Base-by-base conservation (phyloP, 495 filamentous ascomycete genomes). In the Podospora anserina region DNA sequence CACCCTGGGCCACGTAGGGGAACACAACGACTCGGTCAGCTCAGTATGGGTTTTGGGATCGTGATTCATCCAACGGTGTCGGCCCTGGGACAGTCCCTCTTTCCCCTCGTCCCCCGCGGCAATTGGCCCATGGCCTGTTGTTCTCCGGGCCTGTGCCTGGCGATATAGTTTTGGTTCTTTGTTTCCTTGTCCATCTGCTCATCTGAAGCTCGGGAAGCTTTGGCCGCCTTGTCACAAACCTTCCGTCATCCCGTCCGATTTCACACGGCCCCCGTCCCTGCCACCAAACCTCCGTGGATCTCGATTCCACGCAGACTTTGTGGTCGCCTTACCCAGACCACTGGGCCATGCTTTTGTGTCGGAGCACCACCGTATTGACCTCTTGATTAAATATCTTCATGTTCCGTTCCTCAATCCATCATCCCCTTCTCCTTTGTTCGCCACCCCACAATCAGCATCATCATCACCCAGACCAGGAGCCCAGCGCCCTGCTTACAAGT, bases 211-310 rank as follows among this genome's bases (percentile, higher is more conserved):
- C 61, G 28, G 61, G 30, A 63, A 63, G 61, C 61, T 63, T 63
- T 28, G 61, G 61, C 61, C 61, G 32, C 34, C 30, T 63, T 63
- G 28, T 63, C 61, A 32, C 32, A 16, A 63, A 13, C n/a, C 61
- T 63, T 63, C 32, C 61, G 61, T 63, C 61, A 63, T 63, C 61
- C 61, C 32, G 61, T 49, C 20, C 61, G 18, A 63, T 49, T 63
- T 19, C 18, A 28, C 28, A 20, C 28, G 28, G n/a, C 15, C 61
- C 60, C 32, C 61, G 61, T 63, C 61, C 60, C 61, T 63, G 61
- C 61, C 61, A 63, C 20, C 28, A 19, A 34, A 34, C 3, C 18
- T 18, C 32, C 61, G 27, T 44, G 18, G 30, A 63, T 63, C 61
- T 63, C 61, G 61, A 63, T 63, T 32, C 11, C 7, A 19, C 32